These are phyloP conservation scores for Abortiporus biennis DNA, from an alignment of 1,284 basidiomycete genomes.

Conservation along the genomic window DNA sequence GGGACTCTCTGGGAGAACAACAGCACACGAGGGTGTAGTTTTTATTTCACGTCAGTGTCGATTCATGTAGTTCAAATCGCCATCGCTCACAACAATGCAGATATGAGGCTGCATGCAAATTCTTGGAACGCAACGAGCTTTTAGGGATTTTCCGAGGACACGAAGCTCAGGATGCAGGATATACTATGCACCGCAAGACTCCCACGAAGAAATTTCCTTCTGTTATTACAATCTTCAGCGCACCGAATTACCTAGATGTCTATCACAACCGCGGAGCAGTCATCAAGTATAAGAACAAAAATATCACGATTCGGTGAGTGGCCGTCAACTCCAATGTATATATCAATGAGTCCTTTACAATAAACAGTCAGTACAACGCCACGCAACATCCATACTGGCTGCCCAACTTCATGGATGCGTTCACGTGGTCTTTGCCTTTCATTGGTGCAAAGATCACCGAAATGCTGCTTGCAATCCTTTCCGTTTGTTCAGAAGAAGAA, in stretches of 20 bases:
- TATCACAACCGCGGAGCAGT: conserved; percentile 96
- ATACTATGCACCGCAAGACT: conserved; percentile 92
- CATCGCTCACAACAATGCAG: conserved; percentile 32
- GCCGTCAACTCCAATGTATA: not conserved
- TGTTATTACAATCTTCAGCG: conserved; percentile 95
- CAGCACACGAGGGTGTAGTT: conserved; percentile 89
- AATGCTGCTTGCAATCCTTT: conserved; percentile 94
- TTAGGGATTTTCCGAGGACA: conserved; percentile 95
- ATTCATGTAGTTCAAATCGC: not conserved
- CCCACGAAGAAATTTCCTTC: conserved; percentile 89
- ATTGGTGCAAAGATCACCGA: conserved; percentile 97
- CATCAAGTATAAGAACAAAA: conserved; percentile 97
- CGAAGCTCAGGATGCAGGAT: conserved; percentile 96
- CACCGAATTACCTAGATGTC: conserved; percentile 94
- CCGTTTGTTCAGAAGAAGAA: conserved; percentile 93
- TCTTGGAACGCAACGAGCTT: conserved; percentile 89
- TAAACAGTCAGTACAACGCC: conserved; percentile 79
- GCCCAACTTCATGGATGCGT: conserved; percentile 99
- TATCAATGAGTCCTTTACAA: not conserved
- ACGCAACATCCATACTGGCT: conserved; percentile 89
- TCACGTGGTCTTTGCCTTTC: conserved; percentile 98
- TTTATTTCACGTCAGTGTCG: conserved; percentile 80
- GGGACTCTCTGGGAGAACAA: conserved; percentile 79
- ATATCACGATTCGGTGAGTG: conserved; percentile 80
- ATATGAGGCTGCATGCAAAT: conserved; percentile 90